Evolutionary conservation across 805 yeast species (phyloP).

Genomic region (Teunomyces gatunensis): DNA sequence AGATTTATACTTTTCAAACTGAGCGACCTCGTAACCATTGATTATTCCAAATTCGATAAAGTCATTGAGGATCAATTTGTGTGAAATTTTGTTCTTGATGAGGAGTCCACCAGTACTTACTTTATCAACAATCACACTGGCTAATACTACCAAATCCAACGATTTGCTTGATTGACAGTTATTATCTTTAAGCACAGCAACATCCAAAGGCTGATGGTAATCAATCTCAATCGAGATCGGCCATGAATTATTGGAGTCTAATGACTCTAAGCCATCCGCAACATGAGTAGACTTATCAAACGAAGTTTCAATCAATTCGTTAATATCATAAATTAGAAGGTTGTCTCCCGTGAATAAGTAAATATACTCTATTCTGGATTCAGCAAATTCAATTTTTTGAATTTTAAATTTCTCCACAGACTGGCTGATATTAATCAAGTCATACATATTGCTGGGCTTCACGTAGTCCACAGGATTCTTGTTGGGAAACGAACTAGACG

Average conservation of each 20-base stretch:
- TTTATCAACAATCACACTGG: constrained; percentile 28
- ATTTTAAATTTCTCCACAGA: constrained; percentile 34
- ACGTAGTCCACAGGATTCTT: constrained; percentile 6
- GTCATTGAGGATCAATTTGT: constrained; percentile 44
- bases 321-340: constrained; percentile 26
- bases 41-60: constrained; percentile 47
- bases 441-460: constrained; percentile 30
- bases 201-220: constrained; percentile 24
- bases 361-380: constrained; percentile 10
- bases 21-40: neutral
- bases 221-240: constrained; percentile 30
- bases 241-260: constrained; percentile 7
- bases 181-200: constrained; percentile 9
- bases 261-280: constrained; percentile 15
- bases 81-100: constrained; percentile 32
- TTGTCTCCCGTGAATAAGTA: constrained; percentile 41
- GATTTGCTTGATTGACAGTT: constrained; percentile 19
- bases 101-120: constrained; percentile 21
- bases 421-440: constrained; percentile 27
- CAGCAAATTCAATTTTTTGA: constrained; percentile 17
- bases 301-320: constrained; percentile 22
- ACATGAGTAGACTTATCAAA: constrained; percentile 16
- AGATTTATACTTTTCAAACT: neutral
- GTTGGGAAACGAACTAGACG: constrained; percentile 1
- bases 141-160: constrained; percentile 43